These are phyloP conservation scores for Amoebophrya sp. DNA, from an alignment of 169 alveolate genomes.

Conservation along the genomic window DNA sequence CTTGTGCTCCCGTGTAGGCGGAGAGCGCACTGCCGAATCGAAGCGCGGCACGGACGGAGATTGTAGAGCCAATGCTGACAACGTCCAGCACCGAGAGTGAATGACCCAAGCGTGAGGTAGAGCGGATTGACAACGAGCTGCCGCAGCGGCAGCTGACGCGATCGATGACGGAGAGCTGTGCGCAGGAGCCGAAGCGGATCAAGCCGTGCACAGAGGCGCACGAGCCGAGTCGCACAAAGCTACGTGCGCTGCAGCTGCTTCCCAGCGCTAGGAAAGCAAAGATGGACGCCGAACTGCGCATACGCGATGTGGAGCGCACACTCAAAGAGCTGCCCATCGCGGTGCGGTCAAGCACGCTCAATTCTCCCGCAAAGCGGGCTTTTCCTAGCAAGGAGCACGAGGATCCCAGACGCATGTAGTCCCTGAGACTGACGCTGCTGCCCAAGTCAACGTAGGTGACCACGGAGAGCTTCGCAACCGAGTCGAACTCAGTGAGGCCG, in stretches of 20 bases:
- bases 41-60: not conserved
- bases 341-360: not conserved
- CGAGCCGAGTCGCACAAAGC: not conserved
- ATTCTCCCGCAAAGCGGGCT: no score
- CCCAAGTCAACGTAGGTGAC: not conserved
- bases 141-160: not conserved
- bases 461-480: not conserved
- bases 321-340: not conserved
- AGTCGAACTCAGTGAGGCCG: not conserved
- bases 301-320: not conserved
- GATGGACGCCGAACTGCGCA: not conserved
- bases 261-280: not conserved
- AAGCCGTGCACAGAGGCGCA: not conserved
- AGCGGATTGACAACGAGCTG: not conserved
- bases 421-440: not conserved
- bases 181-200: slow-evolving; percentile 4
- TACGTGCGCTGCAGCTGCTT: not conserved
- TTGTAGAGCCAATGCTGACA: not conserved
- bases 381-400: no score
- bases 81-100: not conserved
- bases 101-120: not conserved
- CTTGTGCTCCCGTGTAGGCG: no score
- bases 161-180: not conserved
- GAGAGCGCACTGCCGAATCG: slow-evolving; percentile 21
- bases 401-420: no score